Base-by-base conservation (phyloP, 257 asterid species). In the Mitragyna speciosa region DNA sequence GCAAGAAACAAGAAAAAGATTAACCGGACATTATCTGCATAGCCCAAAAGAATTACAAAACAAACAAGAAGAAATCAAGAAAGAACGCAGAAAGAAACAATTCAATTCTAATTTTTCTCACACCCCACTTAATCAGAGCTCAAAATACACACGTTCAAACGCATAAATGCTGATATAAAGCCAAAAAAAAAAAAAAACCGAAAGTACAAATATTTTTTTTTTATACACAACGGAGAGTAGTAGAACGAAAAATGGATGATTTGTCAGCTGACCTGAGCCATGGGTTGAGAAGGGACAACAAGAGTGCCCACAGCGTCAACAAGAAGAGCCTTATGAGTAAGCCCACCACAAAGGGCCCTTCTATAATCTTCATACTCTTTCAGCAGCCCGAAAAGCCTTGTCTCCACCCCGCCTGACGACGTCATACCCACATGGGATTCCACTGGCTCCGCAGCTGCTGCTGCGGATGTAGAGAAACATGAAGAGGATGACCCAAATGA, bases 291-390 rank as follows among this genome's bases (percentile, higher is more conserved):
- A 3, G 98, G 99, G 77, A 88, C 83, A 81, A 96, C 88, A 51
- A 96, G 98, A 66, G 99, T 96, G 56, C 99, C 99, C 45, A 91
- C 99, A 16, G 97, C 99, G 80, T 96, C 99, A 79, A 96, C 99
- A 49, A 96, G 92, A 36, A 96, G 85, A 76, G 99, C 98, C 83
- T 89, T 94, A 79, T 96, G 97, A 81, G 99, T 96, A 61, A 96
- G 86, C 52, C 99, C 97, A 16, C 95, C 97, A 68, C 89, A 96
- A 78, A 96, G 85, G 69, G 82, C 91, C 88, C 97, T 90, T 78
- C 99, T 84, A 30, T 96, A 96, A 78, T 96, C 98, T 82, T 90
- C 98, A 83, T 96, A 96, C 78, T 96, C 99, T 64, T 92, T 92
- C 24, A 90, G 82, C 84, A 90, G 24, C 43, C 90, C 97, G 54